Base-by-base conservation (phyloP, 352 stramenopile genomes). In the Hyaloperonospora brassicae region DNA sequence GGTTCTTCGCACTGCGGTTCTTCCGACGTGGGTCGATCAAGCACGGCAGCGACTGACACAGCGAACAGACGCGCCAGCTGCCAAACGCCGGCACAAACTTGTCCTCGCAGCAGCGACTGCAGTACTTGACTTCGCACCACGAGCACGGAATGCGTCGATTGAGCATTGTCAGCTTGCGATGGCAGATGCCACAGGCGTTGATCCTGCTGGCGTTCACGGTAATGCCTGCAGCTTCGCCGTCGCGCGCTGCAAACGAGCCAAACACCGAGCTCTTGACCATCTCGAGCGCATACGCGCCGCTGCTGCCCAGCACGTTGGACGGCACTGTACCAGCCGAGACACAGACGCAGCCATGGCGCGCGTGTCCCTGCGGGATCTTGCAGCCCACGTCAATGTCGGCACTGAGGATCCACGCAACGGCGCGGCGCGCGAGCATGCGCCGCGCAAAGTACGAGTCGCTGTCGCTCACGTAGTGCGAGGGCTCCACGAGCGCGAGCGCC, bases 101-200 rank as follows among this genome's bases (percentile, higher is more conserved):
- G 64, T 93, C 82, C 48, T 90, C 82, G 44, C 82, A 93, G 61
- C 82, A 93, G 12, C 73, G 72, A 59, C 74, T 86, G 50, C 82
- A 93, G 66, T 90, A 87, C 66, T 90, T 90, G 64, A 90, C 82
- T 50, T 93, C 72, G 50, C 82, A 93, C 82, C 82, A 93, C 24
- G 78, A 74, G 59, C 82, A 93, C 63, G 79, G 74, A 34, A 89
- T 84, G 13, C 80, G 68, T 43, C 82, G 73, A 54, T 89, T 93
- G 14, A 93, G 61, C 56, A 93, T 72, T 25, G 74, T 67, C 34
- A 93, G 66, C 49, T 89, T 90, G 43, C 82, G 82, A 57, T 93
- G 78, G 57, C 82, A 93, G 17, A 93, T 83, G 48, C 82, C 82
- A 55, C 82, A 93, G 12, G 73, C 59, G 44, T 49, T 72, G 57